Percentiles rank a stretch among this genome's conserved stretches.
Evolutionary conservation across 2,329 filamentous ascomycete species (phyloP).

Genomic region (Fusarium redolens): DNA sequence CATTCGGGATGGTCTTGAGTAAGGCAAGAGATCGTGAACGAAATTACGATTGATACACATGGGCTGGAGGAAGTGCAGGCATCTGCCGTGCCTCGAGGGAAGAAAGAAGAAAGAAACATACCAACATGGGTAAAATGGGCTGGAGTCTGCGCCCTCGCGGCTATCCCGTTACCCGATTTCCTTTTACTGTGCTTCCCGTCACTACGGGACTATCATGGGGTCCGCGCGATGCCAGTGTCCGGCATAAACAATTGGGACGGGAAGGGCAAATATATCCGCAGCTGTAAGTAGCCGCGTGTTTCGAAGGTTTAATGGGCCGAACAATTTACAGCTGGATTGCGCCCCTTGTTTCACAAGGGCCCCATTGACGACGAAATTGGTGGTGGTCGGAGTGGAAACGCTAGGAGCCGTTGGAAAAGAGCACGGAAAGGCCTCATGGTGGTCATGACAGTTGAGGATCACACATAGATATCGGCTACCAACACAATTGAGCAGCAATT

Average conservation of each 20-base stretch:
- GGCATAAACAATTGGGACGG: slow-evolving; percentile 25
- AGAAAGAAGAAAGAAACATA: not conserved
- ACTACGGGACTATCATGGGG: slow-evolving; percentile 15
- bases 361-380: slow-evolving; percentile 31
- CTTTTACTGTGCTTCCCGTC: slow-evolving; percentile 23
- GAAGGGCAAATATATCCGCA: slow-evolving; percentile 23
- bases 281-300: slow-evolving; percentile 41
- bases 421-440: slow-evolving; percentile 25
- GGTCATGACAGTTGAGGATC: slow-evolving; percentile 23
- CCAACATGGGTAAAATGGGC: slow-evolving; percentile 20
- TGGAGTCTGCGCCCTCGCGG: slow-evolving; percentile 33
- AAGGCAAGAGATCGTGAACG: slow-evolving; percentile 17
- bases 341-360: slow-evolving; percentile 40
- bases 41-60: slow-evolving; percentile 18
- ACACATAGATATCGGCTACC: slow-evolving; percentile 32
- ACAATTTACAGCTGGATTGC: slow-evolving; percentile 33
- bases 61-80: slow-evolving; percentile 6
- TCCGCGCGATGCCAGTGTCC: slow-evolving; percentile 19
- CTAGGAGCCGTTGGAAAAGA: slow-evolving; percentile 16
- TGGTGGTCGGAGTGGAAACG: slow-evolving; percentile 31
- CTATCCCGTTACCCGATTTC: slow-evolving; percentile 26
- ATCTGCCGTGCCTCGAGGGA: not conserved
- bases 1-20: slow-evolving; percentile 21
- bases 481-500: slow-evolving; percentile 34
- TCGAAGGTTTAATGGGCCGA: slow-evolving; percentile 34